A percentile compares a stretch with the other conserved stretches of the same genome.
phyloP scores from a whole-genome alignment of 1,284 basidiomycete genomes.

The Pisolithus thermaeus region DNA sequence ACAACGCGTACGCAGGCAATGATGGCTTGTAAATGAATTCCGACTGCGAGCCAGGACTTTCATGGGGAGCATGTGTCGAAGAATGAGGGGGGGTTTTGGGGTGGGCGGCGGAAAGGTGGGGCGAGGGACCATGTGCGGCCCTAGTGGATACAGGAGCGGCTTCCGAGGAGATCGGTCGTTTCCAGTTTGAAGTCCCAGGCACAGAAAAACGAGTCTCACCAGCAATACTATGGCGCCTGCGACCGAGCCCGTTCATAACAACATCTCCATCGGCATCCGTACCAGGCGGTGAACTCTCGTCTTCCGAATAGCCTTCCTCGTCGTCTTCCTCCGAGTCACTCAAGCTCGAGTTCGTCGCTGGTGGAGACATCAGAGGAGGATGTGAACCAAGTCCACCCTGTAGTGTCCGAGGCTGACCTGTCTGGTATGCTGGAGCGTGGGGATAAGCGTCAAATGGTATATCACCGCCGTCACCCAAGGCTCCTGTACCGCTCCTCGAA shows the following conservation, averaged over 20 bases:
- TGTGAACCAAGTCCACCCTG: slow-evolving; percentile 11
- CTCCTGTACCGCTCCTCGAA: slow-evolving; percentile 21
- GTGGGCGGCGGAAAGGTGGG: background rate
- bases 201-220: background rate
- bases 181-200: background rate
- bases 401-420: background rate
- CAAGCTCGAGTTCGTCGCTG: slow-evolving; percentile 25
- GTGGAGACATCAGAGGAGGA: slow-evolving; percentile 23
- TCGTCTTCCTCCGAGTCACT: slow-evolving; percentile 22
- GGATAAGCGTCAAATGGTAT: slow-evolving; percentile 8
- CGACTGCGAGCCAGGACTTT: background rate
- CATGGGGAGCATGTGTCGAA: background rate
- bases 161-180: background rate
- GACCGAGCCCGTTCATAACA: background rate
- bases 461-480: slow-evolving; percentile 13
- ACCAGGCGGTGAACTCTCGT: slow-evolving; percentile 6
- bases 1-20: slow-evolving; percentile 8
- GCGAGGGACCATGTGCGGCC: background rate
- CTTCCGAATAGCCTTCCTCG: slow-evolving; percentile 22
- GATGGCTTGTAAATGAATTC: slow-evolving; percentile 9
- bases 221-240: background rate
- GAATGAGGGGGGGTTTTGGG: background rate
- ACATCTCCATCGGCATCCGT: background rate
- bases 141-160: background rate
- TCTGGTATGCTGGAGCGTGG: background rate